Evolutionary conservation across 2,329 filamentous ascomycete species (phyloP).

Genomic region (Herpotrichia juniperi): DNA sequence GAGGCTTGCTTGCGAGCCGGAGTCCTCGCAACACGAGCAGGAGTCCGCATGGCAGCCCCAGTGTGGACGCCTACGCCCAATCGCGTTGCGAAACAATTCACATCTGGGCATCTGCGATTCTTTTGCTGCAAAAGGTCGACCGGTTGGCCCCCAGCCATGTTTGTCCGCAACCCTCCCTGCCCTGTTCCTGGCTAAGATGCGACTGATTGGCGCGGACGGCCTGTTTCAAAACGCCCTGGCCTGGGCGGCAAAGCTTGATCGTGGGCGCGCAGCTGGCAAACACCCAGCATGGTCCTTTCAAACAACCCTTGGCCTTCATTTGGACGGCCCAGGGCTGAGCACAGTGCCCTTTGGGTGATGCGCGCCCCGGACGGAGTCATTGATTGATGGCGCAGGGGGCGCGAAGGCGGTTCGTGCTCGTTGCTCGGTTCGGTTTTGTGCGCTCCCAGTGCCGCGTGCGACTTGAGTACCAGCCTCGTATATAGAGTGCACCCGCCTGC

Average conservation of each 20-base stretch:
- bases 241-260: constrained; percentile 1
- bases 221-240: constrained; percentile 10
- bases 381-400: neutral
- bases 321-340: neutral
- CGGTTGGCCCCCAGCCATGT: too few relatives aligned
- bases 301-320: neutral
- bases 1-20: too few relatives aligned
- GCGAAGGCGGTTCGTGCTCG: neutral
- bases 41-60: too few relatives aligned
- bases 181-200: neutral
- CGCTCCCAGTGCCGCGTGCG: neutral
- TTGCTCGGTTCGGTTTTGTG: neutral
- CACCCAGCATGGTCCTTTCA: neutral
- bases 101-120: too few relatives aligned
- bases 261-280: neutral
- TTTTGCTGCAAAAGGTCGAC: too few relatives aligned
- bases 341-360: neutral
- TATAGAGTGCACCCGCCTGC: neutral
- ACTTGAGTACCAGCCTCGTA: neutral
- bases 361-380: neutral
- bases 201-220: neutral
- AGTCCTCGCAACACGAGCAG: too few relatives aligned
- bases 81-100: too few relatives aligned
- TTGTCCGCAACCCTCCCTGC: too few relatives aligned
- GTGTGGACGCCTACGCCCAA: too few relatives aligned